Conservation (phyloP, 2,329 filamentous ascomycete species). For the Lasiodiplodia sp. region DNA sequence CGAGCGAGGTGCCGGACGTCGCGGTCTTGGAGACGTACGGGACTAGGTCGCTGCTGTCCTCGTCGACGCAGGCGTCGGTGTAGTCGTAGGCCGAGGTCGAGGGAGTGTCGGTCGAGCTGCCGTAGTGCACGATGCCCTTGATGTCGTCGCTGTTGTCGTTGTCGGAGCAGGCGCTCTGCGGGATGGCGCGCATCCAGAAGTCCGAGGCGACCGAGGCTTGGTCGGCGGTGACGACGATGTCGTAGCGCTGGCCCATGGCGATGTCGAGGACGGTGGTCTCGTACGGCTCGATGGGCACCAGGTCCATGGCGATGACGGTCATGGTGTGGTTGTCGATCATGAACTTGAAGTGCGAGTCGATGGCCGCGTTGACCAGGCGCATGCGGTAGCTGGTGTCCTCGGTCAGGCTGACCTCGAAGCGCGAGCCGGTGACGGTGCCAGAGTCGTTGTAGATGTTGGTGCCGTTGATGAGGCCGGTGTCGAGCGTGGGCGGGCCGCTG, state of each 20-base stretch:
- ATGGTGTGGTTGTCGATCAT: conserved; percentile 51
- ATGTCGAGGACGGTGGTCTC: conserved; percentile 45
- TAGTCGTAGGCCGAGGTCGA: conserved; percentile 18
- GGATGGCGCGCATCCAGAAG: conserved; percentile 30
- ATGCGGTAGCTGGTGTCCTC: conserved; percentile 64
- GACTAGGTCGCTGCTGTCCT: conserved; percentile 39
- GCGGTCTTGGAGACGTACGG: conserved; percentile 45
- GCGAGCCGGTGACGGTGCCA: conserved; percentile 29
- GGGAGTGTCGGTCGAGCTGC: conserved; percentile 13
- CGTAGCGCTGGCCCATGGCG: conserved; percentile 48
- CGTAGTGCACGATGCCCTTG: conserved; percentile 29
- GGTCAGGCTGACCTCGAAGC: conserved; percentile 43
- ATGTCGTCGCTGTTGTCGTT: conserved; percentile 30
- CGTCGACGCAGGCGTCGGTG: conserved; percentile 28
- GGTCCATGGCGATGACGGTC: conserved; percentile 53
- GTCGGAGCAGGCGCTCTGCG: conserved; percentile 27
- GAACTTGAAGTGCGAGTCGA: conserved; percentile 43
- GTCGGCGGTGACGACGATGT: conserved; percentile 48
- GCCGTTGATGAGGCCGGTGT: conserved; percentile 61
- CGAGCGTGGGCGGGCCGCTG: conserved; percentile 42
- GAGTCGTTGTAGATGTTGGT: conserved; percentile 28
- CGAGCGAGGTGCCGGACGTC: conserved; percentile 15
- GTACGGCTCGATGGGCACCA: conserved; percentile 50
- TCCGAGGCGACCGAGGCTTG: conserved; percentile 35
- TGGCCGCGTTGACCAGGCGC: conserved; percentile 63